phyloP scores from a whole-genome alignment of 148 eudicot species.

The Chenopodium album region DNA sequence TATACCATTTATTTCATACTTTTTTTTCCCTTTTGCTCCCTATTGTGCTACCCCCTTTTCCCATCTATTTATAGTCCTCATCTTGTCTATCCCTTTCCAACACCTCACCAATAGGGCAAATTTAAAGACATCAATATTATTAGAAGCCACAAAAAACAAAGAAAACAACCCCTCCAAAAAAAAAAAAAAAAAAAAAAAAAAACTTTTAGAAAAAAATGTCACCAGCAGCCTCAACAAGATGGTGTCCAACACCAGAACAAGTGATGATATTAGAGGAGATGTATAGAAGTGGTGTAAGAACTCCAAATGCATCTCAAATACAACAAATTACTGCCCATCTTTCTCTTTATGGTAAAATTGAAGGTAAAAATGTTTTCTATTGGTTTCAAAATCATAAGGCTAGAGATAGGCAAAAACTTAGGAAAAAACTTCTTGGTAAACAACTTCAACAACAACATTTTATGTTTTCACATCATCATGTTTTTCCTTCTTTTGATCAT shows the following conservation, averaged over 20 bases:
- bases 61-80: conserved; percentile 24
- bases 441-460: conserved; percentile 10
- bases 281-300: conserved; percentile 67
- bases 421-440: conserved; percentile 32
- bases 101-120: not conserved
- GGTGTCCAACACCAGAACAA: conserved; percentile 93
- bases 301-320: conserved; percentile 74
- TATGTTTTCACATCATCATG: conserved; percentile 4
- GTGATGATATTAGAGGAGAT: conserved; percentile 86
- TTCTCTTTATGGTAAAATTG: conserved; percentile 68
- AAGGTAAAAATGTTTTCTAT: conserved; percentile 88
- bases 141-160: no score
- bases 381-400: conserved; percentile 99
- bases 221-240: conserved; percentile 58
- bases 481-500: conserved; percentile 5
- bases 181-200: not conserved
- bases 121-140: no score
- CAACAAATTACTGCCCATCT: conserved; percentile 82
- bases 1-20: not conserved
- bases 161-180: not conserved
- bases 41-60: conserved; percentile 1
- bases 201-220: conserved; percentile 20
- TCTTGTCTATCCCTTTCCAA: not conserved
- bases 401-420: conserved; percentile 71
- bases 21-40: conserved; percentile 4